Evolutionary conservation across 768 basidiomycete genomes (phyloP).

Genomic region (Pisolithus orientalis): DNA sequence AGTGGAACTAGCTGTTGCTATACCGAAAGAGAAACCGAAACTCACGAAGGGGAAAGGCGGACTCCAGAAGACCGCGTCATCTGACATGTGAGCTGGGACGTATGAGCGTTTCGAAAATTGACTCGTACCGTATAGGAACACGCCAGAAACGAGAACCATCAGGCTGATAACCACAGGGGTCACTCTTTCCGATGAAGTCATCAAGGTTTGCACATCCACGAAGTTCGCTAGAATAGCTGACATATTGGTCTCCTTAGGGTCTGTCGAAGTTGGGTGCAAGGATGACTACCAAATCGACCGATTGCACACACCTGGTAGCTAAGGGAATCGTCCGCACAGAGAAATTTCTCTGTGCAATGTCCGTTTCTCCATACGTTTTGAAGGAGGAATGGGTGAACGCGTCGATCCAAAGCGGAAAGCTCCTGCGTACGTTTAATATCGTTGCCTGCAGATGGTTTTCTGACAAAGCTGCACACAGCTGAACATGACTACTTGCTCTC

Average conservation of each 20-base stretch:
- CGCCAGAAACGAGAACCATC: conserved; percentile 23
- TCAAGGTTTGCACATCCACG: conserved; percentile 38
- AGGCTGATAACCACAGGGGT: conserved; percentile 68
- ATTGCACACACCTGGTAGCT: conserved; percentile 78
- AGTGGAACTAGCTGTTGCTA: conserved; percentile 14
- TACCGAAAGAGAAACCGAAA: conserved; percentile 11
- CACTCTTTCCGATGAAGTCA: conserved; percentile 45
- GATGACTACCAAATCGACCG: conserved; percentile 49
- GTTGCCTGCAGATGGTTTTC: background rate
- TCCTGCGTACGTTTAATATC: conserved; percentile 52
- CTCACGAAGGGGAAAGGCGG: conserved; percentile 1
- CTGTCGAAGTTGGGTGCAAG: conserved; percentile 63
- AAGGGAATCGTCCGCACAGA: conserved; percentile 72
- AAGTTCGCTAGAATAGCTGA: background rate
- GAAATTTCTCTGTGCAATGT: conserved; percentile 79
- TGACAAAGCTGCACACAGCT: conserved; percentile 35
- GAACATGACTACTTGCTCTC: conserved; percentile 52
- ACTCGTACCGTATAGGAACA: background rate
- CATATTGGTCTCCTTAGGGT: conserved; percentile 32
- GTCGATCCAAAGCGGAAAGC: conserved; percentile 45
- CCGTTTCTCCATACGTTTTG: conserved; percentile 55
- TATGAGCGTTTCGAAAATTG: background rate
- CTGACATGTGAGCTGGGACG: background rate
- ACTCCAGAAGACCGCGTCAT: conserved; percentile 3
- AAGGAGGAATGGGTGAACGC: conserved; percentile 62